Conservation (phyloP, 2,329 filamentous ascomycete species). For the Aspergillus tanneri region DNA sequence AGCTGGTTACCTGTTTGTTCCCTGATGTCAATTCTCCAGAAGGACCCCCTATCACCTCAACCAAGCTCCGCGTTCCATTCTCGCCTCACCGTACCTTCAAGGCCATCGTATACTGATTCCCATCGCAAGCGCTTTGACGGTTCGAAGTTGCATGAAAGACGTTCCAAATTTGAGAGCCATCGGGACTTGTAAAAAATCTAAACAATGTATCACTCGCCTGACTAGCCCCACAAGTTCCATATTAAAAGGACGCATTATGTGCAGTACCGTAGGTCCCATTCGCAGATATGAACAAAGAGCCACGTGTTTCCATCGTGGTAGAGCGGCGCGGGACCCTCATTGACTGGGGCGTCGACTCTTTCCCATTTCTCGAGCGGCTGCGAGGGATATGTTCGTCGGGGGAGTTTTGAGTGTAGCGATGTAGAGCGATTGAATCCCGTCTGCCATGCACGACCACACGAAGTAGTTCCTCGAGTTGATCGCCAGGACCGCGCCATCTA, state of each 20-base stretch:
- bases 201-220: not conserved
- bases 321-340: slow-evolving; percentile 56
- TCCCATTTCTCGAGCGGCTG: slow-evolving; percentile 55
- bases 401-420: slow-evolving; percentile 16
- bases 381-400: slow-evolving; percentile 48
- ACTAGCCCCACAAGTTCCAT: not conserved
- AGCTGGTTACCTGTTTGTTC: too few relatives aligned
- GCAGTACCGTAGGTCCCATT: slow-evolving; percentile 60
- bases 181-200: slow-evolving; percentile 58
- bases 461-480: slow-evolving; percentile 53
- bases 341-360: slow-evolving; percentile 50
- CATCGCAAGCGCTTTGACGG: slow-evolving; percentile 52
- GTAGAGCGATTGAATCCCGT: slow-evolving; percentile 22
- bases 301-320: slow-evolving; percentile 56
- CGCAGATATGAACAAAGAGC: slow-evolving; percentile 52
- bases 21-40: not conserved
- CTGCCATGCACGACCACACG: slow-evolving; percentile 53
- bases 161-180: slow-evolving; percentile 56
- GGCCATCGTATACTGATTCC: slow-evolving; percentile 55
- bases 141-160: slow-evolving; percentile 57
- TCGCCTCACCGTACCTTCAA: slow-evolving; percentile 52
- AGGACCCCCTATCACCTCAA: slow-evolving; percentile 19
- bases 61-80: slow-evolving; percentile 56
- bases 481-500: slow-evolving; percentile 56
- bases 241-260: slow-evolving; percentile 43